These are phyloP conservation scores for Leccinellum luteum DNA, from an alignment of 768 basidiomycete species.

Conservation along the genomic window DNA sequence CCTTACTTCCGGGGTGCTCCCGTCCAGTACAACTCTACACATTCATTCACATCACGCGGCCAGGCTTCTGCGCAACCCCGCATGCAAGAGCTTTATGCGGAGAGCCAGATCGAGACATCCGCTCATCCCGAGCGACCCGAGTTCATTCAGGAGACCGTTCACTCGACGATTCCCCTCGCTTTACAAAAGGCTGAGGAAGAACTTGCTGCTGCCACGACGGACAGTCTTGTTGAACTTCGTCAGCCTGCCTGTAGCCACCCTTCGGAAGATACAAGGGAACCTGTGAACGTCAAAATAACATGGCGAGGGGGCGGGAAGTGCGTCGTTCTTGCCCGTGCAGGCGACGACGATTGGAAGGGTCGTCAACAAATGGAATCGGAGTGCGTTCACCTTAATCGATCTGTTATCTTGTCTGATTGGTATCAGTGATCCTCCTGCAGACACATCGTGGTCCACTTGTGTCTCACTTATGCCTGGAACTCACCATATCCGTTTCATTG, in stretches of 20 bases:
- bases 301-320: conserved; percentile 66
- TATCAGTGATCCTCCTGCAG: conserved; percentile 30
- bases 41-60: conserved; percentile 37
- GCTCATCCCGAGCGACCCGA: conserved; percentile 30
- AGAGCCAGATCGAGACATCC: conserved; percentile 32
- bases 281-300: conserved; percentile 48
- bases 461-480: conserved; percentile 79
- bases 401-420: conserved; percentile 15
- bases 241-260: conserved; percentile 19
- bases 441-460: conserved; percentile 36
- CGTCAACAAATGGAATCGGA: conserved; percentile 61
- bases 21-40: conserved; percentile 42
- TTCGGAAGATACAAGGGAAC: conserved; percentile 31
- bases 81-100: conserved; percentile 47
- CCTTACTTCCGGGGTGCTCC: conserved; percentile 36
- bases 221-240: conserved; percentile 18
- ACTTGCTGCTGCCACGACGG: conserved; percentile 13
- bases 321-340: conserved; percentile 68
- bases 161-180: conserved; percentile 60
- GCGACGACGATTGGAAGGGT: conserved; percentile 76
- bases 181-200: conserved; percentile 38
- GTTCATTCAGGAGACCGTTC: conserved; percentile 58
- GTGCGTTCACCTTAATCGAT: conserved; percentile 38
- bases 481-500: conserved; percentile 92
- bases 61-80: conserved; percentile 37